These are phyloP conservation scores for Kuraishia hungarica DNA, from an alignment of 805 yeast genomes.

Conservation along the genomic window DNA sequence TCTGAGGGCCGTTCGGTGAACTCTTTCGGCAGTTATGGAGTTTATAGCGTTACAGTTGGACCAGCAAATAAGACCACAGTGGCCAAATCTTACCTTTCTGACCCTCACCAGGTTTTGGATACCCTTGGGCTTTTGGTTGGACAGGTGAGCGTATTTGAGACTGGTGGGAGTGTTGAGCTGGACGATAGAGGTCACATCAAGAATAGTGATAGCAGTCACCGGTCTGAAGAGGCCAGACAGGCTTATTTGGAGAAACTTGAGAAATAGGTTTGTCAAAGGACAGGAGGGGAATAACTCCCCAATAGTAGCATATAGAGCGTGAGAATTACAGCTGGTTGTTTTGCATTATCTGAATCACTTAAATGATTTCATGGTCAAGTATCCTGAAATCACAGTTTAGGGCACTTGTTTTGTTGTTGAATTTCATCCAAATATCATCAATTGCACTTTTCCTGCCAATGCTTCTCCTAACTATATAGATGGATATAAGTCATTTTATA, in stretches of 20 bases:
- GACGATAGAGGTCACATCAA: constrained; percentile 71
- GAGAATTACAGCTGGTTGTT: background rate
- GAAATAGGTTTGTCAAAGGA: no score
- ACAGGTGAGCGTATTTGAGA: constrained; percentile 69
- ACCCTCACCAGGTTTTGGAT: constrained; percentile 78
- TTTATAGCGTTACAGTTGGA: constrained; percentile 86
- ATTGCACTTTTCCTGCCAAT: no score
- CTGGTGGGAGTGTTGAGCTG: constrained; percentile 65
- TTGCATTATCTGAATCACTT: background rate
- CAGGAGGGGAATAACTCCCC: background rate
- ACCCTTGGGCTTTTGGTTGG: constrained; percentile 76
- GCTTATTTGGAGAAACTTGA: constrained; percentile 14
- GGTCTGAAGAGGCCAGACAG: constrained; percentile 29
- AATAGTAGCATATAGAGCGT: background rate
- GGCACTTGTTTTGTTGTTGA: no score
- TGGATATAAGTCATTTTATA: no score
- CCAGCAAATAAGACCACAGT: constrained; percentile 82
- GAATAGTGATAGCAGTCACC: constrained; percentile 33
- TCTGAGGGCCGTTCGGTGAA: constrained; percentile 31
- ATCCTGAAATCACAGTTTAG: no score
- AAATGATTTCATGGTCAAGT: no score
- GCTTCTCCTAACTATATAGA: background rate
- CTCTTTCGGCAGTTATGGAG: constrained; percentile 45
- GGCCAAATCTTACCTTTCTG: constrained; percentile 79
- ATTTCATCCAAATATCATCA: no score